phyloP scores from a whole-genome alignment of 1,284 basidiomycete species.

The Pseudozyma pruni region DNA sequence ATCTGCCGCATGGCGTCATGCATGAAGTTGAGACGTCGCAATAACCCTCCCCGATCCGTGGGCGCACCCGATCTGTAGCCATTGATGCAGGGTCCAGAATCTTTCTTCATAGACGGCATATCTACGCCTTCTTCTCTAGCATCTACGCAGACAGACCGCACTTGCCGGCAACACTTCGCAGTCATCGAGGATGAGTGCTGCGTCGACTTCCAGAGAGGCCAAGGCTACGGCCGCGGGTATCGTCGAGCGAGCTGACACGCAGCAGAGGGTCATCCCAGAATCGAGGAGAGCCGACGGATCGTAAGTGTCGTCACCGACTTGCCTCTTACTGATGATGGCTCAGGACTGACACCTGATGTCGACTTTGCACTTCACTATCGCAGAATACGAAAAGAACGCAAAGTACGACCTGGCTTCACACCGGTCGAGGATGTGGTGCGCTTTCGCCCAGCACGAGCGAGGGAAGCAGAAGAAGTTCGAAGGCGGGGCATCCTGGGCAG shows the following conservation, averaged over 20 bases:
- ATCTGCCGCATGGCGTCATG: too few species aligned
- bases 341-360: too few species aligned
- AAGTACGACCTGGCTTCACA: conserved; percentile 90
- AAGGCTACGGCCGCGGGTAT: conserved; percentile 81
- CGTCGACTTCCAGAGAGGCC: conserved; percentile 71
- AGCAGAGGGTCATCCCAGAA: conserved; percentile 87
- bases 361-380: not conserved
- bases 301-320: conserved; percentile 72
- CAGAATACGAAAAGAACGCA: conserved; percentile 87
- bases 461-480: conserved; percentile 34
- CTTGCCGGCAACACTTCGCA: not conserved
- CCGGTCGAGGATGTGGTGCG: conserved; percentile 90
- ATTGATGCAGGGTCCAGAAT: conserved; percentile 20
- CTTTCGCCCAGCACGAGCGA: conserved; percentile 72
- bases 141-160: not conserved
- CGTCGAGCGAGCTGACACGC: conserved; percentile 80
- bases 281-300: conserved; percentile 84
- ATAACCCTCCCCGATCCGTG: conserved; percentile 1
- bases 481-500: conserved; percentile 19
- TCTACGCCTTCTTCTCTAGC: too few species aligned
- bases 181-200: conserved; percentile 3
- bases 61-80: not conserved
- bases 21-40: too few species aligned
- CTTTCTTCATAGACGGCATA: not conserved
- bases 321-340: too few species aligned